These are phyloP conservation scores for Noccaea caerulescens DNA, from an alignment of 345 rosid genomes.

Conservation along the genomic window DNA sequence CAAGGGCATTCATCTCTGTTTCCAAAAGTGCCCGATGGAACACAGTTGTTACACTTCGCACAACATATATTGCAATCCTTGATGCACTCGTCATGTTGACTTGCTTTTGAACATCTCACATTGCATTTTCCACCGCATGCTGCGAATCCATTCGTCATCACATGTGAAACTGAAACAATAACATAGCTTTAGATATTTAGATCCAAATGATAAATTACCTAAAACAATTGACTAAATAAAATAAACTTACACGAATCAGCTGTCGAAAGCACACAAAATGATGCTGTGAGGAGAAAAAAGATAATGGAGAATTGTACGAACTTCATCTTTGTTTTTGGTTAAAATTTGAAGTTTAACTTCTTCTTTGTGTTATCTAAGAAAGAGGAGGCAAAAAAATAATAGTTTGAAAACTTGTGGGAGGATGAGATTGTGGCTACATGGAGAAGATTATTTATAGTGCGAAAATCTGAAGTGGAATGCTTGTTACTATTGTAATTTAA, in stretches of 20 bases:
- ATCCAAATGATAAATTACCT: not conserved
- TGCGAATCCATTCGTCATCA: constrained; percentile 6
- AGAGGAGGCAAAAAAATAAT: not conserved
- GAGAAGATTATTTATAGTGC: constrained; percentile 21
- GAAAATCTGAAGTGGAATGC: not conserved
- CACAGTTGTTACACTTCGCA: constrained; percentile 29
- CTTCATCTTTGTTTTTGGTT: constrained; percentile 26
- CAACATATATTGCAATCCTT: constrained; percentile 38
- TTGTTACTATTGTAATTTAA: not conserved
- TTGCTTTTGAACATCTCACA: constrained; percentile 36
- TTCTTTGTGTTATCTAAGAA: not conserved
- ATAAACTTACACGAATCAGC: constrained; percentile 52
- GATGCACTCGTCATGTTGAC: constrained; percentile 18
- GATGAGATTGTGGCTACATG: not conserved
- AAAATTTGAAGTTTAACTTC: too few species aligned
- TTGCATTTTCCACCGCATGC: constrained; percentile 32
- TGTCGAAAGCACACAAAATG: constrained; percentile 47
- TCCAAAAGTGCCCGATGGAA: constrained; percentile 36
- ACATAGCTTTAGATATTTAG: not conserved
- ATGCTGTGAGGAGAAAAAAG: constrained; percentile 51
- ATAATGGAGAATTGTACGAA: constrained; percentile 42
- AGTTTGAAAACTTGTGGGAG: not conserved
- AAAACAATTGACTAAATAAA: not conserved
- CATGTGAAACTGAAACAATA: not conserved
- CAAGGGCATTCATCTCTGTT: constrained; percentile 41